A percentile compares a stretch with the other conserved stretches of the same genome.
Conservation (phyloP, 78 protist genomes). For the Dictyostelium purpureum region DNA sequence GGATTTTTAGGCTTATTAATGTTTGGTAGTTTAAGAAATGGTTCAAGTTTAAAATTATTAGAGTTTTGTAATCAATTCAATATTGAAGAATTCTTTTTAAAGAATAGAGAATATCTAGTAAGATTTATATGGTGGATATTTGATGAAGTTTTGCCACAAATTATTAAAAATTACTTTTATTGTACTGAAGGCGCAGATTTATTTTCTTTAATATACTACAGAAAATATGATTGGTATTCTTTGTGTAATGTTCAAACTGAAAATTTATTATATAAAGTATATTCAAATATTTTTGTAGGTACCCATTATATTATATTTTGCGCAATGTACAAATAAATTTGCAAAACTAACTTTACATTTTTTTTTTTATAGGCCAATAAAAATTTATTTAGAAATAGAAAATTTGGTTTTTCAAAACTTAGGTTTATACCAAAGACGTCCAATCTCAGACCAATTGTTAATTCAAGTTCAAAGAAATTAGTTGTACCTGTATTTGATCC, state of each 20-base stretch:
- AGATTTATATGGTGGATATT: conserved; percentile 30
- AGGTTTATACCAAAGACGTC: conserved; percentile 5
- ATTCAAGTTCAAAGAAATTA: background rate
- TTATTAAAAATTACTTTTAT: conserved; percentile 6
- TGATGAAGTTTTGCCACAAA: background rate
- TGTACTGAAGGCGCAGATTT: background rate
- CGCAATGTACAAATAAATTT: too few relatives aligned
- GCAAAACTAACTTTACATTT: too few relatives aligned
- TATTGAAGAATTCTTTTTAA: background rate
- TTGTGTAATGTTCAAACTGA: background rate
- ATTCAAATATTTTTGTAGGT: too few relatives aligned
- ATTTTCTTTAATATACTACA: background rate
- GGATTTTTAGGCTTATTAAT: background rate
- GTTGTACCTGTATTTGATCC: background rate
- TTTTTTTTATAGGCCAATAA: too few relatives aligned
- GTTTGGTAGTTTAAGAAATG: background rate
- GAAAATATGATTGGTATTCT: background rate
- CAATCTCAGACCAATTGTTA: background rate
- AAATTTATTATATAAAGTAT: too few relatives aligned
- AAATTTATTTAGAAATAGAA: background rate
- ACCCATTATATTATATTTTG: too few relatives aligned
- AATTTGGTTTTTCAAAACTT: background rate
- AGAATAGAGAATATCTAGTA: background rate
- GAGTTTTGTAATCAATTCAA: background rate
- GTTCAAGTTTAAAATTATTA: too few relatives aligned